Conservation (phyloP, 1,284 basidiomycete species). For the Ceratobasidium sp. region DNA sequence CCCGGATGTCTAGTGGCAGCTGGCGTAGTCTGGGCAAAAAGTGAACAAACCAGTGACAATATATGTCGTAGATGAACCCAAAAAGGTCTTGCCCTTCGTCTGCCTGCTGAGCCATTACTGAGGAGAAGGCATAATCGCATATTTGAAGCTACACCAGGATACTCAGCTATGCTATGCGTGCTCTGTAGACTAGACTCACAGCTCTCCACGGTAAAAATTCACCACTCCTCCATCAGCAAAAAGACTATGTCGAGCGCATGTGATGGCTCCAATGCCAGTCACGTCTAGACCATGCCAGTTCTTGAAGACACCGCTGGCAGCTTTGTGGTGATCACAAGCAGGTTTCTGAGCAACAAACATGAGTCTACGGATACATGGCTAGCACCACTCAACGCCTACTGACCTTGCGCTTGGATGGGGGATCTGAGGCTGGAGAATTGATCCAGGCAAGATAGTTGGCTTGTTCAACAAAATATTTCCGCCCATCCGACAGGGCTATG, state of each 20-base stretch:
- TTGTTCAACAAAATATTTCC: no score
- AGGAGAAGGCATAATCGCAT: not conserved
- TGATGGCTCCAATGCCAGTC: constrained; percentile 4
- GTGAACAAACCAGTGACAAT: constrained; percentile 10
- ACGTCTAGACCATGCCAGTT: not conserved
- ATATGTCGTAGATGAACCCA: constrained; percentile 13
- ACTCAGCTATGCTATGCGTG: not conserved
- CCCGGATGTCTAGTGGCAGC: no score
- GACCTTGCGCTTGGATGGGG: no score
- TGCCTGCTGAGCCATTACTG: not conserved
- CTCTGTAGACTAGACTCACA: not conserved
- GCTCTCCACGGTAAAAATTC: constrained; percentile 2
- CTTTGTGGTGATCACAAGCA: not conserved
- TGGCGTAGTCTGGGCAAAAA: not conserved
- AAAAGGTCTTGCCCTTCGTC: not conserved
- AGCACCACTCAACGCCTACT: no score
- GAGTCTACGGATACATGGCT: no score
- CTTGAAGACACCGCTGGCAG: not conserved
- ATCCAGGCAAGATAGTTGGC: not conserved
- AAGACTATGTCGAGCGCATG: not conserved
- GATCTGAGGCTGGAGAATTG: no score
- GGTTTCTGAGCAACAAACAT: no score
- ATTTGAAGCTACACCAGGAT: not conserved
- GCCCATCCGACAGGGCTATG: no score
- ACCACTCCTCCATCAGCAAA: not conserved